Conservation (phyloP, 2,329 filamentous ascomycete genomes). For the Trichoderma pleuroti region DNA sequence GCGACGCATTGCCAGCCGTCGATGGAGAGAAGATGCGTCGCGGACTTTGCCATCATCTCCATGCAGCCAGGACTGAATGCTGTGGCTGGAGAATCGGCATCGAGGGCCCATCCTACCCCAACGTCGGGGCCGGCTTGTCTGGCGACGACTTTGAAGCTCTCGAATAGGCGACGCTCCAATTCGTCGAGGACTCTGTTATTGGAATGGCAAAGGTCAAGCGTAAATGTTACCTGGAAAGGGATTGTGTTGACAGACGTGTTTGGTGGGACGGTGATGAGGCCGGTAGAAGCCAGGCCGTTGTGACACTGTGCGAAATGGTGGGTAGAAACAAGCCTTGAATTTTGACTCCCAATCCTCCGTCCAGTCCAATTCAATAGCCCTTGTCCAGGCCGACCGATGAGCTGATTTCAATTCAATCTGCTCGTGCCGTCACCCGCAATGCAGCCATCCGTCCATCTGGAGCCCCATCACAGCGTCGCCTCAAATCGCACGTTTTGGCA, state of each 20-base stretch:
- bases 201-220: conserved; percentile 61
- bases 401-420: too few species aligned
- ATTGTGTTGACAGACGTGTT: conserved; percentile 68
- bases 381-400: too few species aligned
- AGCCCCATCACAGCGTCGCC: too few species aligned
- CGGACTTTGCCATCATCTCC: conserved; percentile 57
- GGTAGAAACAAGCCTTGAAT: too few species aligned
- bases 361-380: too few species aligned
- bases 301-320: too few species aligned
- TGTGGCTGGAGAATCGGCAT: conserved; percentile 57
- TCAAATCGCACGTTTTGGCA: too few species aligned
- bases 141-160: conserved; percentile 26
- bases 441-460: too few species aligned
- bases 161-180: conserved; percentile 33
- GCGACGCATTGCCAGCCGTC: conserved; percentile 37
- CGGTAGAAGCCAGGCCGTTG: conserved; percentile 47
- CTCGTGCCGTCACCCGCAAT: too few species aligned
- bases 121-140: conserved; percentile 30
- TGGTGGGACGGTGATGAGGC: conserved; percentile 43
- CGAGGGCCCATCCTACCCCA: conserved; percentile 56
- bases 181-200: conserved; percentile 51
- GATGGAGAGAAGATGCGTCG: conserved; percentile 50
- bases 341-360: too few species aligned
- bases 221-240: conserved; percentile 62
- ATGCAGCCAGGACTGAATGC: conserved; percentile 66